phyloP scores from a whole-genome alignment of 2,329 filamentous ascomycete genomes.

The Geosmithia putterillii region DNA sequence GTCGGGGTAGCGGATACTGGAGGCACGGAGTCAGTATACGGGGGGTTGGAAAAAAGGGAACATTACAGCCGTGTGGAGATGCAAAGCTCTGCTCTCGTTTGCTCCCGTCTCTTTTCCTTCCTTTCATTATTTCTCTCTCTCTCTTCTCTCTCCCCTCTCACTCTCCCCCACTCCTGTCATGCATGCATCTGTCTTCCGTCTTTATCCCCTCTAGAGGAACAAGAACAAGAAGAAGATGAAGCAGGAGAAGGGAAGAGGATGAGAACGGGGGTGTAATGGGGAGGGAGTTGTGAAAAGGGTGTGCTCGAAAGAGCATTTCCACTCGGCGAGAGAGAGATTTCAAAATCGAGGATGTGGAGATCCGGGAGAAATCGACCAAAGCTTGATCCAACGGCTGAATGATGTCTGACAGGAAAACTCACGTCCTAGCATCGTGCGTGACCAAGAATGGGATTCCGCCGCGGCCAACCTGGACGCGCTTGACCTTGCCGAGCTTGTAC shows the following conservation, averaged over 20 bases:
- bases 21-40: conserved; percentile 10
- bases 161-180: too few relatives aligned
- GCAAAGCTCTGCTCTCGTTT: conserved; percentile 18
- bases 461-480: conserved; percentile 97
- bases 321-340: too few relatives aligned
- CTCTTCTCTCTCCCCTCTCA: too few relatives aligned
- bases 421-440: conserved; percentile 99
- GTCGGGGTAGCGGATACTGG: conserved; percentile 98
- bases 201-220: not conserved
- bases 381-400: conserved; percentile 99
- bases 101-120: too few relatives aligned
- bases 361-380: conserved; percentile 56
- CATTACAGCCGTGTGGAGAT: conserved; percentile 43
- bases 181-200: too few relatives aligned
- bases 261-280: too few relatives aligned
- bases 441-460: conserved; percentile 99
- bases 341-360: too few relatives aligned
- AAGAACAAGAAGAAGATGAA: not conserved
- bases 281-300: too few relatives aligned
- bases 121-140: too few relatives aligned
- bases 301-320: too few relatives aligned
- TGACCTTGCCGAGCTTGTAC: conserved; percentile 99
- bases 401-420: conserved; percentile 93
- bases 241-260: not conserved
- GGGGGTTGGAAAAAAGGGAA: conserved; percentile 15